phyloP scores from a whole-genome alignment of 2,329 filamentous ascomycete genomes.

The Colletotrichum sp. region DNA sequence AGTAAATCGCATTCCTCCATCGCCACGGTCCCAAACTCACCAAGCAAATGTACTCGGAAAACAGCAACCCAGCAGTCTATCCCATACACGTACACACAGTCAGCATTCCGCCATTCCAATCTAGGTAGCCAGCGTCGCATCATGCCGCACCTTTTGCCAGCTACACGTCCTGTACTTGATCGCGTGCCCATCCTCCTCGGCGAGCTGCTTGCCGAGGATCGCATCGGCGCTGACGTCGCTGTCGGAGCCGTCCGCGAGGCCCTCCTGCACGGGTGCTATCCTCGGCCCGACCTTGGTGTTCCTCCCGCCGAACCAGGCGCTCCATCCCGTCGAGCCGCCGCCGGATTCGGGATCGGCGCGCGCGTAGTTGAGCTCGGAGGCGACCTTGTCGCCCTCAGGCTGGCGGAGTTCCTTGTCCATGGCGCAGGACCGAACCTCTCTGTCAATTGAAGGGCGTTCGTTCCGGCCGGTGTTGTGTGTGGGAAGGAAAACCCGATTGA shows the following conservation, averaged over 20 bases:
- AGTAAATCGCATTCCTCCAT: constrained; percentile 5
- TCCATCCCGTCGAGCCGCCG: constrained; percentile 14
- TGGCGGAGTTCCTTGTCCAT: constrained; percentile 8
- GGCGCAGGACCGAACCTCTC: background rate
- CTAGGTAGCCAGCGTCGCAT: background rate
- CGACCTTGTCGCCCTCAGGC: background rate
- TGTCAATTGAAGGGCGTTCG: background rate
- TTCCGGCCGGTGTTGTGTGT: background rate
- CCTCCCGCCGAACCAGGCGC: constrained; percentile 38
- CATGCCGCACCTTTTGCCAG: constrained; percentile 70
- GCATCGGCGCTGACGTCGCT: constrained; percentile 50
- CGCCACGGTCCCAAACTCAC: background rate
- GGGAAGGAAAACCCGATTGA: background rate
- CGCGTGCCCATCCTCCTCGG: constrained; percentile 74
- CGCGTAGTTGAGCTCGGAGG: background rate
- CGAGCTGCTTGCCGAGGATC: constrained; percentile 70
- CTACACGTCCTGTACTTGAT: constrained; percentile 94
- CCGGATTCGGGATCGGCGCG: constrained; percentile 3
- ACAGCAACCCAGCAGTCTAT: constrained; percentile 81
- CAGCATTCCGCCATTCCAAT: background rate
- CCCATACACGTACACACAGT: background rate
- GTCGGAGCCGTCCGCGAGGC: constrained; percentile 36
- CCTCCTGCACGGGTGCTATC: constrained; percentile 50
- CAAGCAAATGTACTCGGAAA: constrained; percentile 84
- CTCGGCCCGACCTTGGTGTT: constrained; percentile 52